Evolutionary conservation across 768 basidiomycete genomes (phyloP), one percentile per base, ranked within the genome.

Genomic region (Lactifluus echinatus): DNA sequence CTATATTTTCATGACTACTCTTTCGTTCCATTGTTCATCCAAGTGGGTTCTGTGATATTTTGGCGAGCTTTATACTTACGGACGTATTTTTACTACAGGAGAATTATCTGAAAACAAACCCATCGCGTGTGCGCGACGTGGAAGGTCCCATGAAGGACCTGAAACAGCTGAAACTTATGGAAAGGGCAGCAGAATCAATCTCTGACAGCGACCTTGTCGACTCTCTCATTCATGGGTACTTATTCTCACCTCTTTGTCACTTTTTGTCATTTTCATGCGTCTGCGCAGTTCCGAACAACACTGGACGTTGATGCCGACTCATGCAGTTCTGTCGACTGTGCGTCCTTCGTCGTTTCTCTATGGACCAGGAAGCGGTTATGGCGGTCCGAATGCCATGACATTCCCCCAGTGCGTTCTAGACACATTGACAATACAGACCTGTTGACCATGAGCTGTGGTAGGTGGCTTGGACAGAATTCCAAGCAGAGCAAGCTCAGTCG

Each of bases 391-490:
- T 61, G 71, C 79, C 2, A 81, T 89, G 72, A 65, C 80, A 0
- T 96, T 96, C 77, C 93, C 93, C 37, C 81, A 84, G 93, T 95
- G 70, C 53, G 87, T 77, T 36, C n/a, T 17, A 33, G 8, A 15
- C 19, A 3, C 21, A 34, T 8, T 21, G 4, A 19, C 14, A 2
- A 11, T 15, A 24, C 28, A 11, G 11, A n/a, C n/a, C 17, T 43
- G n/a, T 53, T 53, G 24, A 57, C 46, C 8, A 17, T 53, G 53
- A 11, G 14, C 17, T 39, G 61, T 24, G 40, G 3, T 64, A 97
- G 94, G 66, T 99, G 93, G 92, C 83, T 99, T 12, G 95, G 95
- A 8, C 93, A 98, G 67, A 98, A 98, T 70, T 98, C 96, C 56
- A 95, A 94, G 66, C 87, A 89, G 69, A 77, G 66, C 62, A 96